A percentile compares a stretch with the other conserved stretches of the same genome.
phyloP scores from a whole-genome alignment of 2,329 filamentous ascomycete species.

The Fusarium transvaalense region DNA sequence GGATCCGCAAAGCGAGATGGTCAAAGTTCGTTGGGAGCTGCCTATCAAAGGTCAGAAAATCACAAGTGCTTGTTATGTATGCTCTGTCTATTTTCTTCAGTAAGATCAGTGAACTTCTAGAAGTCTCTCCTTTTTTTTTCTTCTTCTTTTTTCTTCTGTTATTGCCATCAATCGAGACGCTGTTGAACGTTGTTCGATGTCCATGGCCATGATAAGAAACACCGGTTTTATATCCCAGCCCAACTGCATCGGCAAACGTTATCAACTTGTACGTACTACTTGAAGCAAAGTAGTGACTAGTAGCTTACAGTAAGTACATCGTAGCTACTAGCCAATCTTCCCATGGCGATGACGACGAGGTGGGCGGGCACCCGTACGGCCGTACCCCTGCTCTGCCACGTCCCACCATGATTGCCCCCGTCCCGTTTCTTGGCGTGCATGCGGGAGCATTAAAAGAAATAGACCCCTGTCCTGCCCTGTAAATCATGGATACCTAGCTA shows the following conservation, averaged over 20 bases:
- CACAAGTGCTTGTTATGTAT: neutral
- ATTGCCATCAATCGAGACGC: no score
- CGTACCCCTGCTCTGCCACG: conserved; percentile 10
- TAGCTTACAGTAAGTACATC: no score
- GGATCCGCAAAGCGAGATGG: neutral
- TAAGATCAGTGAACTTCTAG: neutral
- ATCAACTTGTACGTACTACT: neutral
- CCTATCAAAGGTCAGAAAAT: neutral
- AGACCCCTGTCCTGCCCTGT: neutral
- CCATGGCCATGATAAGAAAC: neutral
- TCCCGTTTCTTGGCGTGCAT: conserved; percentile 11
- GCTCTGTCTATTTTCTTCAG: neutral
- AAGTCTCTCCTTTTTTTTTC: neutral
- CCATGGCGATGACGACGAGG: neutral
- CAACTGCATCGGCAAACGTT: neutral
- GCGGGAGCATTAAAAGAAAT: neutral
- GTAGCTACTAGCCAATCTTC: neutral
- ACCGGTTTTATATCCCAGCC: neutral
- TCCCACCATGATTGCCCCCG: neutral
- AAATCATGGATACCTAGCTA: neutral
- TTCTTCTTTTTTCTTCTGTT: no score
- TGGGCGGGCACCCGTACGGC: neutral
- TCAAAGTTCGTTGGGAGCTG: neutral
- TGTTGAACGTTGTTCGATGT: no score
- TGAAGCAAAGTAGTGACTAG: no score